Percentiles rank a stretch among this genome's conserved stretches.
phyloP scores from a whole-genome alignment of 306 rosid species.

The Rosa lucieae region DNA sequence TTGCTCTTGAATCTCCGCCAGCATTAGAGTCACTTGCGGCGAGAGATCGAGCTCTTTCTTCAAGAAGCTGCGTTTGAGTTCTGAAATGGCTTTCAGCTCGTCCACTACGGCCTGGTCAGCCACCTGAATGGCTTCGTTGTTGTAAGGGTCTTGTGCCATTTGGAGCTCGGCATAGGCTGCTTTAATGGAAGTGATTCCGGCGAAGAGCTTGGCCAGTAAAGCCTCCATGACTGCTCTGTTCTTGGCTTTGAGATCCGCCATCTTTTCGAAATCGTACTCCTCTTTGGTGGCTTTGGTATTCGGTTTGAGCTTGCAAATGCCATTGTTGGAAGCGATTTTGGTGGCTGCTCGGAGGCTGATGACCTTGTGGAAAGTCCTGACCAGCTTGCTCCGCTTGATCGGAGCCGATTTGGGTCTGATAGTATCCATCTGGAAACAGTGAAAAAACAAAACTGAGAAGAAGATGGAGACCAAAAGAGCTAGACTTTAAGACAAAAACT shows the following conservation, averaged over 20 bases:
- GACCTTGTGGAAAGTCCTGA: constrained; percentile 62
- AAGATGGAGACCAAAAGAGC: background rate
- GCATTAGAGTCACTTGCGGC: constrained; percentile 85
- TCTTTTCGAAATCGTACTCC: constrained; percentile 27
- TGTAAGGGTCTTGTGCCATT: constrained; percentile 93
- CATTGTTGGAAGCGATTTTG: constrained; percentile 67
- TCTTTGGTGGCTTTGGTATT: constrained; percentile 47
- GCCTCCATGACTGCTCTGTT: constrained; percentile 83
- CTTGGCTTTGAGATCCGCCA: constrained; percentile 38
- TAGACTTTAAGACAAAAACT: constrained; percentile 33
- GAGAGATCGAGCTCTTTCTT: constrained; percentile 79
- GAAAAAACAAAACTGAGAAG: background rate
- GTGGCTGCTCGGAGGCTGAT: constrained; percentile 62
- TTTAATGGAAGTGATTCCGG: constrained; percentile 84
- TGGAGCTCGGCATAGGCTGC: constrained; percentile 92
- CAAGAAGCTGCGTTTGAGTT: constrained; percentile 62
- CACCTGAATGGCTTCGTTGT: constrained; percentile 63
- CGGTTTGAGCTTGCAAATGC: constrained; percentile 66
- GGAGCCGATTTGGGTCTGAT: constrained; percentile 60
- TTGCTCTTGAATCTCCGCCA: constrained; percentile 95
- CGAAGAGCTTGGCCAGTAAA: constrained; percentile 78
- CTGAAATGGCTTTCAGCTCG: constrained; percentile 72
- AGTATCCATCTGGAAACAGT: constrained; percentile 54
- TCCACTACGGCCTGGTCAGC: constrained; percentile 87
- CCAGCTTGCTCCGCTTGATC: constrained; percentile 51